Percentiles rank a stretch among this genome's conserved stretches.
Evolutionary conservation across 371 early-diverging fungal genomes (phyloP).

Genomic region (Mucor mucedo): DNA sequence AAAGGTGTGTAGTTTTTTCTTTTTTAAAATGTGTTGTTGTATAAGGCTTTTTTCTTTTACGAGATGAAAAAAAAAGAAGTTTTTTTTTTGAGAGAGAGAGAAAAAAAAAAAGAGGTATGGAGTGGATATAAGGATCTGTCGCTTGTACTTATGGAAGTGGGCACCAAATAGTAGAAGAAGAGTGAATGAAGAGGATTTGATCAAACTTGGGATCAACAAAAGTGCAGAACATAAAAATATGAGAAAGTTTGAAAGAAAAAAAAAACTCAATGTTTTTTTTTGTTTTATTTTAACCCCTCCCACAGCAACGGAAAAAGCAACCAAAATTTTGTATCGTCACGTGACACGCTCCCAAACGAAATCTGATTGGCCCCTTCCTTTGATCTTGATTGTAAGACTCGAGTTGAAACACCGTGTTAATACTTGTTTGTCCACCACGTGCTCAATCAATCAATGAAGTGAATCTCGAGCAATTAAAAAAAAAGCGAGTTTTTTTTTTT

Average conservation of each 20-base stretch:
- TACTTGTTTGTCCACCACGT: neutral
- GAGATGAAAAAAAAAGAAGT: neutral
- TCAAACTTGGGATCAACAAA: slow-evolving; percentile 27
- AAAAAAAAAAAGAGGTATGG: slow-evolving; percentile 12
- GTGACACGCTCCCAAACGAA: neutral
- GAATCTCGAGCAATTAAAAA: neutral
- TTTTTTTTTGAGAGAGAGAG: neutral
- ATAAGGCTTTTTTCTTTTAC: neutral
- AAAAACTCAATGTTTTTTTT: slow-evolving; percentile 1
- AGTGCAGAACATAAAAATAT: slow-evolving; percentile 29
- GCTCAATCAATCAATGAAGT: neutral
- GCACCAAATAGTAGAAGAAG: slow-evolving; percentile 14
- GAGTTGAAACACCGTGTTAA: too few relatives aligned
- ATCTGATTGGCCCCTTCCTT: too few relatives aligned
- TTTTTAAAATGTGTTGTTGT: neutral
- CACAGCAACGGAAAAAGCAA: too few relatives aligned
- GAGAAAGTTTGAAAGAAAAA: slow-evolving; percentile 13
- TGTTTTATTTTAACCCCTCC: neutral
- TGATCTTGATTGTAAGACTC: too few relatives aligned
- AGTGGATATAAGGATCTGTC: slow-evolving; percentile 12
- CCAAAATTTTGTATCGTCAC: too few relatives aligned
- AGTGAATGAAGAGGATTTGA: slow-evolving; percentile 24
- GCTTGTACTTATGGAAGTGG: slow-evolving; percentile 18
- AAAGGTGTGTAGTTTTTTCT: neutral
- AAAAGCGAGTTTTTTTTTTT: neutral